A percentile compares a stretch with the other conserved stretches of the same genome.
Conservation (phyloP, 2,329 filamentous ascomycete species). For the Botrytis tulipae region DNA sequence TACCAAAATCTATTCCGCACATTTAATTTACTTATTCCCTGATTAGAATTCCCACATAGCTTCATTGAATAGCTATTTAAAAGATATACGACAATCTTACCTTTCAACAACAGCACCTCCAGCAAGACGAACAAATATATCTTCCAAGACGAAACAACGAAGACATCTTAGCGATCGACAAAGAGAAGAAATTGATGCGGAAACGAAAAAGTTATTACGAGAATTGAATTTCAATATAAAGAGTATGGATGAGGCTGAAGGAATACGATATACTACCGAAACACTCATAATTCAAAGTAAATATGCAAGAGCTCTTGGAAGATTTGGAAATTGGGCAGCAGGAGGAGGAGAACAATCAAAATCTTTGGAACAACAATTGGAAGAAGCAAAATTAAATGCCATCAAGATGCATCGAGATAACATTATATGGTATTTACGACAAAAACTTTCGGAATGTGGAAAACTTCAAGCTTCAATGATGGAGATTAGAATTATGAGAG, state of each 20-base stretch:
- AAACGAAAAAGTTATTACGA: constrained; percentile 80
- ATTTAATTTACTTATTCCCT: constrained; percentile 29
- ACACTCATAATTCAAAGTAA: constrained; percentile 69
- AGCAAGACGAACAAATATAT: constrained; percentile 44
- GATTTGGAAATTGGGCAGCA: constrained; percentile 63
- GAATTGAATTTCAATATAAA: constrained; percentile 81
- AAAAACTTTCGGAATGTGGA: constrained; percentile 72
- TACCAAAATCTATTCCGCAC: constrained; percentile 21
- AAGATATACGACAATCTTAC: constrained; percentile 83
- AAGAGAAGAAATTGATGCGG: constrained; percentile 81
- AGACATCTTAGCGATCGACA: constrained; percentile 68
- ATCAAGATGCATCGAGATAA: constrained; percentile 73
- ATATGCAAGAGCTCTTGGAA: constrained; percentile 62
- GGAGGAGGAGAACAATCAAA: constrained; percentile 58
- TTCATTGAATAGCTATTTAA: constrained; percentile 76
- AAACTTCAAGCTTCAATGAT: constrained; percentile 87
- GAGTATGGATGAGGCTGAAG: constrained; percentile 76
- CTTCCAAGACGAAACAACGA: constrained; percentile 34
- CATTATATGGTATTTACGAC: constrained; percentile 78
- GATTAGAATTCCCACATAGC: constrained; percentile 78
- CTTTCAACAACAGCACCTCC: constrained; percentile 78
- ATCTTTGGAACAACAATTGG: constrained; percentile 64
- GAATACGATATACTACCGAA: constrained; percentile 75
- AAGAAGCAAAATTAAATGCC: constrained; percentile 68
- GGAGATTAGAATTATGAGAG: constrained; percentile 78